phyloP scores from a whole-genome alignment of 225 moss, liverwort and hornwort species.

The Climacium dendroides region DNA sequence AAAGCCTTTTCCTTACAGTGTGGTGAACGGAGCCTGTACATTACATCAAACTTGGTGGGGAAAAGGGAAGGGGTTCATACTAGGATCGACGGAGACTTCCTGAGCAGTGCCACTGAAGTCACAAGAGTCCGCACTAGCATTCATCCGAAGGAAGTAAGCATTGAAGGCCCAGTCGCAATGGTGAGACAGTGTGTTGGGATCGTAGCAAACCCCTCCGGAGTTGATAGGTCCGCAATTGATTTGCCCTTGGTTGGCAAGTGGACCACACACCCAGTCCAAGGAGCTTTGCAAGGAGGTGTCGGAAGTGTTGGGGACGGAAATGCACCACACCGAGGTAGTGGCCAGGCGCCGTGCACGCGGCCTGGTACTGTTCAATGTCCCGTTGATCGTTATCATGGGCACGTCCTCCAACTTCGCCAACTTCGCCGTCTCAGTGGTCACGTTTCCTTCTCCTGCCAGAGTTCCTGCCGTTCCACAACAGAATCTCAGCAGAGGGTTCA shows the following conservation, averaged over 20 bases:
- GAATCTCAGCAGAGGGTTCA: neutral
- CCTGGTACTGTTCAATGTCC: neutral
- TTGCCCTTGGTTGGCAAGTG: slow-evolving; percentile 1
- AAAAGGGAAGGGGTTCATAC: neutral
- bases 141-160: slow-evolving; percentile 11
- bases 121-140: neutral
- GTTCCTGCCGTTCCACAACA: neutral
- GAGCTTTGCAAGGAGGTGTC: neutral
- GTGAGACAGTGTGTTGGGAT: slow-evolving; percentile 1
- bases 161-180: slow-evolving; percentile 39
- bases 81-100: slow-evolving; percentile 7
- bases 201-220: slow-evolving; percentile 3
- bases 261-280: slow-evolving; percentile 35
- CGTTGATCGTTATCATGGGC: neutral
- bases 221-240: slow-evolving; percentile 24
- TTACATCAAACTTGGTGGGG: neutral
- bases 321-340: slow-evolving; percentile 12
- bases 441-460: neutral
- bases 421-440: neutral
- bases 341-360: slow-evolving; percentile 9
- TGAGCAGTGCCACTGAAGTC: slow-evolving; percentile 5
- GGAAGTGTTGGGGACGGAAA: neutral
- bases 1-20: neutral
- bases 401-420: neutral
- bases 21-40: neutral